Evolutionary conservation across 2,329 filamentous ascomycete genomes (phyloP), one percentile per base, ranked within the genome.

Genomic region (Scedosporium aurantiacum): DNA sequence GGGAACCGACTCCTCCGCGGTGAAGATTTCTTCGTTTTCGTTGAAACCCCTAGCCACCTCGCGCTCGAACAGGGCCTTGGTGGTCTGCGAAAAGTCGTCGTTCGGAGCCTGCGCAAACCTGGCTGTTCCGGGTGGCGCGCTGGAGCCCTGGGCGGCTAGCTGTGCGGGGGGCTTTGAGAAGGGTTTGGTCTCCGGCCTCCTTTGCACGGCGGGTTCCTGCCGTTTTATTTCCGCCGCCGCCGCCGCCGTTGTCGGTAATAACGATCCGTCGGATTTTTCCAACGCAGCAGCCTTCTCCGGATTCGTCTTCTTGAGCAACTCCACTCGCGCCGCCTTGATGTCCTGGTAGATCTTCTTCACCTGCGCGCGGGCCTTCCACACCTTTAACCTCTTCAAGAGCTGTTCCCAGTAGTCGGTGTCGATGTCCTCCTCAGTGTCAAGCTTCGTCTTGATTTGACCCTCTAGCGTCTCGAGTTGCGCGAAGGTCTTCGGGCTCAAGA

Each of bases 351-450:
- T 86, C 64, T 84, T 86, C 66, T 85, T 86, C 60, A 99, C 76
- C 71, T 88, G 91, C 2, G 91, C 91, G 72, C 90, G 91, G 40
- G 94, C 91, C 76, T 97, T 97, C 86, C 90, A 97, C 1, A 96
- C 85, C 5, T 89, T 79, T 64, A 99, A 77, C 70, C 87, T 95
- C 66, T 87, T 86, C 64, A 99, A 79, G 16, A 99, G 79, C 70
- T 96, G 90, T 70, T 96, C 91, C 94, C 94, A 99, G 72, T 97
- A 99, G 74, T 99, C 94, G 2, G 89, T 91, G 73, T 99, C 94
- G 66, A 99, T 93, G 50, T 90, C 87, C 45, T 90, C 87, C 70
- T 96, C 87, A 6, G 91, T 95, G 60, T 86, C 82, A 57, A 99
- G 78, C 76, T 99, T 99, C 16, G 81, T 79, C 70, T 85, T 86